Evolutionary conservation across 2,329 filamentous ascomycete genomes (phyloP), one percentile per base, ranked within the genome.

Genomic region (Penicillium griseofulvum): DNA sequence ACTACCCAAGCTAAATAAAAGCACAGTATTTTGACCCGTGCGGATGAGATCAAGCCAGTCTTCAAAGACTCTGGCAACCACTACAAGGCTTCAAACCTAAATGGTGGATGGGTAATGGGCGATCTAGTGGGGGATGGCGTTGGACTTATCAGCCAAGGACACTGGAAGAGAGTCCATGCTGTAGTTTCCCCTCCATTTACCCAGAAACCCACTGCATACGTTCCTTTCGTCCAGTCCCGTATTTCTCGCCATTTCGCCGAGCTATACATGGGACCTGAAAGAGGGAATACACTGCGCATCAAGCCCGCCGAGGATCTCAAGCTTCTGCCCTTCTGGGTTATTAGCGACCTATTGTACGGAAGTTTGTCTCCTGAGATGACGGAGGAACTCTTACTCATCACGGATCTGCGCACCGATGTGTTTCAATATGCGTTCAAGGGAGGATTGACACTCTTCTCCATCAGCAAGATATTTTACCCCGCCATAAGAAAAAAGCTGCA

Each of bases 51-150:
- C 0, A 52, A 73, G 56, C 55, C 57, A 0, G 67, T 78, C 6
- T 79, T 78, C 58, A 67, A 65, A 31, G 78, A 80, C 57, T 81
- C 78, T 0, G 67, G 79, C 51, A 69, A 63, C 37, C 78, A 80
- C 58, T 39, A 54, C 19, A 80, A 81, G 58, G 77, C 76, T 2
- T 36, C 54, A 2, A 68, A 71, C 53, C 78, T 77, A 54, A 68
- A 80, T 56, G 68, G 71, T 0, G 78, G 78, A 1, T 76, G 65
- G n/a, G 53, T 74, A 1, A 62, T 79, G 63, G 60, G 71, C 38
- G 58, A 75, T 34, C 63, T 80, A 0, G 69, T 81, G 0, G 78
- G 78, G 0, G 52, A 70, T 44, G 80, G 78, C 56, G 50, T 80
- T 0, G 78, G 78, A 0, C 64, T 80, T 1, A 63, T 79, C 50